These are phyloP conservation scores for Microsporum audouinii DNA, from an alignment of 2,329 filamentous ascomycete species.

Conservation along the genomic window DNA sequence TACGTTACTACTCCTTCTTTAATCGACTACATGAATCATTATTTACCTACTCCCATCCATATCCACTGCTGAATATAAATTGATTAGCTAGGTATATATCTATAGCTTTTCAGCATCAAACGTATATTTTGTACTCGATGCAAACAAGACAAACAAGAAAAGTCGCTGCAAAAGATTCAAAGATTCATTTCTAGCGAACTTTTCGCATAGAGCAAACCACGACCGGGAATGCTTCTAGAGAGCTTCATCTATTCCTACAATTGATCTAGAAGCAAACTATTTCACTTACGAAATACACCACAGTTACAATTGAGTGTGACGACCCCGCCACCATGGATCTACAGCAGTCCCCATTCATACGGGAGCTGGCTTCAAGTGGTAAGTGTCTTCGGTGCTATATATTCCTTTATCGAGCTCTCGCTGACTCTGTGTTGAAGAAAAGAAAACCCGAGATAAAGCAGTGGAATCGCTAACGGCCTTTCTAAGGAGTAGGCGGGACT, in stretches of 20 bases:
- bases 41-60: not conserved
- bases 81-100: too few species aligned
- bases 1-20: not conserved
- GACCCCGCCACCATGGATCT: slow-evolving; percentile 19
- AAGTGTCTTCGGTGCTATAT: slow-evolving; percentile 23
- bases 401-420: slow-evolving; percentile 9
- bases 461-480: slow-evolving; percentile 66
- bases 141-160: slow-evolving; percentile 6
- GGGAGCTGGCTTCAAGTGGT: slow-evolving; percentile 77
- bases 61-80: not conserved
- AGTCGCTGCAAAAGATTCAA: not conserved
- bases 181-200: not conserved
- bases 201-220: not conserved
- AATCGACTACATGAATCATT: not conserved
- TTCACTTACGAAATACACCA: not conserved
- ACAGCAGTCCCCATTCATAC: slow-evolving; percentile 58
- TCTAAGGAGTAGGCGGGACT: slow-evolving; percentile 52
- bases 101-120: not conserved
- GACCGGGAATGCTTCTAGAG: too few species aligned
- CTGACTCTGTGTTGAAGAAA: slow-evolving; percentile 44
- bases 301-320: not conserved
- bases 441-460: slow-evolving; percentile 63
- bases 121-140: not conserved
- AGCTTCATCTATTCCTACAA: not conserved
- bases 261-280: not conserved